phyloP scores from a whole-genome alignment of 805 yeast species.

The Candida nitratophila region DNA sequence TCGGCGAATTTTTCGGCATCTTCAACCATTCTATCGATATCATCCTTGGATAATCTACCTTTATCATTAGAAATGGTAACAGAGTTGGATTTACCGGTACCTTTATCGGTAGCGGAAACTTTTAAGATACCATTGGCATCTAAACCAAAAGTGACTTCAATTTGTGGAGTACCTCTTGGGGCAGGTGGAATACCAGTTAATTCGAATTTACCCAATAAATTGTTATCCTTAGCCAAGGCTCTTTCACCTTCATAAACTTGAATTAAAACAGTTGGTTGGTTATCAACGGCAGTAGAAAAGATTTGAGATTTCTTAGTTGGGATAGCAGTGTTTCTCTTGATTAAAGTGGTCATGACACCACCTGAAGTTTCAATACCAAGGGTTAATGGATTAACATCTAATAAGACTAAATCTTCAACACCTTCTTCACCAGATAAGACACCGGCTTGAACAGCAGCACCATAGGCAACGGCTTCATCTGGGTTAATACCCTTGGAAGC shows the following conservation, averaged over 20 bases:
- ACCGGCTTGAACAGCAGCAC: constrained; percentile 99
- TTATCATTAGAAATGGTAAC: constrained; percentile 90
- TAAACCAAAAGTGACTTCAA: constrained; percentile 81
- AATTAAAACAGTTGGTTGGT: constrained; percentile 91
- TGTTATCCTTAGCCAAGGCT: constrained; percentile 90
- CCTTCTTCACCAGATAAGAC: constrained; percentile 94
- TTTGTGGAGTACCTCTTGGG: constrained; percentile 88
- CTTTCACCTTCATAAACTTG: constrained; percentile 97
- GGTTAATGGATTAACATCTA: constrained; percentile 92
- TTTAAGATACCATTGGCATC: constrained; percentile 86
- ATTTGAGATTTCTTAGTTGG: constrained; percentile 95
- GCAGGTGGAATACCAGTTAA: constrained; percentile 85
- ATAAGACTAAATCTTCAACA: constrained; percentile 79
- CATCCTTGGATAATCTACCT: constrained; percentile 90
- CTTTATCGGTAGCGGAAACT: constrained; percentile 85
- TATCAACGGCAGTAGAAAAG: constrained; percentile 93
- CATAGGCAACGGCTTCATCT: constrained; percentile 98
- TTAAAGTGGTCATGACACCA: constrained; percentile 94
- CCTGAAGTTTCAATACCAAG: constrained; percentile 96
- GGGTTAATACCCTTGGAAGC: constrained; percentile 97
- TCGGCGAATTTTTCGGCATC: constrained; percentile 95
- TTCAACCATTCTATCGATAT: constrained; percentile 94
- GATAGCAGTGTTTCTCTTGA: constrained; percentile 90
- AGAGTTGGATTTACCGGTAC: constrained; percentile 87
- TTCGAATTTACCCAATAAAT: constrained; percentile 80